Percentiles rank a stretch among this genome's conserved stretches.
These are phyloP conservation scores for Ceriops tagal DNA, from an alignment of 345 rosid species.

Conservation along the genomic window DNA sequence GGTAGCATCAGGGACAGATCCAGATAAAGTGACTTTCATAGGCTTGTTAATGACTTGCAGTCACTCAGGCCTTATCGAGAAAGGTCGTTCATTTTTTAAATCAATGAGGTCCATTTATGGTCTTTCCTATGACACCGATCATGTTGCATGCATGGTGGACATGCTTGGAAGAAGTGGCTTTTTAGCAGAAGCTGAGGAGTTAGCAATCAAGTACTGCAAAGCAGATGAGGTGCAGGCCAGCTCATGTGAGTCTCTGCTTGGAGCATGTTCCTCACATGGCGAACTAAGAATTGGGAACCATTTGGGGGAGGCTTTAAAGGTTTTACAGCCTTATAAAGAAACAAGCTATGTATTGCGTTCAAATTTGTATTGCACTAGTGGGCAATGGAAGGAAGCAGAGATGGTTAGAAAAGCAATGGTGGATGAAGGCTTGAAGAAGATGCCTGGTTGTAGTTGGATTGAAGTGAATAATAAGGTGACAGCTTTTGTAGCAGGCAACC, in stretches of 20 bases:
- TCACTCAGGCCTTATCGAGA: slow-evolving; percentile 62
- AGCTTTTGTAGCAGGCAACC: slow-evolving; percentile 48
- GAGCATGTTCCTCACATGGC: slow-evolving; percentile 55
- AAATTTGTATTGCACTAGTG: slow-evolving; percentile 55
- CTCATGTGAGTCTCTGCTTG: slow-evolving; percentile 54
- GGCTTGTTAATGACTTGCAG: slow-evolving; percentile 72
- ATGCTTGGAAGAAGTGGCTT: slow-evolving; percentile 71
- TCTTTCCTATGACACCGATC: slow-evolving; percentile 49
- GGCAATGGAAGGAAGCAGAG: slow-evolving; percentile 79
- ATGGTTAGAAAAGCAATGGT: slow-evolving; percentile 57
- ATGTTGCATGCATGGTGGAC: slow-evolving; percentile 70
- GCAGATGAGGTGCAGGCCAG: slow-evolving; percentile 9
- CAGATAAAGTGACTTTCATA: slow-evolving; percentile 73
- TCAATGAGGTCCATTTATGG: slow-evolving; percentile 46
- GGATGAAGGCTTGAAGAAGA: slow-evolving; percentile 61
- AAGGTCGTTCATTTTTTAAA: slow-evolving; percentile 45
- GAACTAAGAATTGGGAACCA: slow-evolving; percentile 39
- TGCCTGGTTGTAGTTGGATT: slow-evolving; percentile 81
- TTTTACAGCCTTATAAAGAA: slow-evolving; percentile 43
- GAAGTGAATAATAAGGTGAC: slow-evolving; percentile 50
- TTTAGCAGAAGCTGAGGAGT: slow-evolving; percentile 52
- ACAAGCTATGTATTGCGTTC: slow-evolving; percentile 68
- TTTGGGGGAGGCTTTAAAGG: slow-evolving; percentile 38
- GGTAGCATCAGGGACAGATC: slow-evolving; percentile 50
- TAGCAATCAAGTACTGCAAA: slow-evolving; percentile 30